Percentiles rank a stretch among this genome's conserved stretches.
These are phyloP conservation scores for Colletotrichum salicis DNA, from an alignment of 2,329 filamentous ascomycete species.

Conservation along the genomic window DNA sequence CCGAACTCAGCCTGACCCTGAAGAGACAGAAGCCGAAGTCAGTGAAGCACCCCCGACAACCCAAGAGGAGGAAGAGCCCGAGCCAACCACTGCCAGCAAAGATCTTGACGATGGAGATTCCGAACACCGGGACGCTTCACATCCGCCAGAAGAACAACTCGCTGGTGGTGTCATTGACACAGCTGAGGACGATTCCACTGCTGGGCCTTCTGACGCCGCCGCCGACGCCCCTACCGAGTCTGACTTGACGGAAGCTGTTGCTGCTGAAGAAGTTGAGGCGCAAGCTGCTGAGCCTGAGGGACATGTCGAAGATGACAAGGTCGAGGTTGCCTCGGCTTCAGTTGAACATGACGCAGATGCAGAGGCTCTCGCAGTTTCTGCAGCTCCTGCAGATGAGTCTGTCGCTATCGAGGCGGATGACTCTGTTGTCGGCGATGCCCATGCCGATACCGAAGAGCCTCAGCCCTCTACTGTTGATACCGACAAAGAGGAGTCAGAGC, in stretches of 20 bases:
- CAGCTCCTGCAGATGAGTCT: neutral
- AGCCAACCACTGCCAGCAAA: slow-evolving; percentile 29
- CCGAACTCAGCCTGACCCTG: slow-evolving; percentile 46
- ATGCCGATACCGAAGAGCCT: neutral
- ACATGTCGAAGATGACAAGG: neutral
- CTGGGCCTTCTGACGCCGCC: slow-evolving; percentile 19
- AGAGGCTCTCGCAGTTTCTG: neutral
- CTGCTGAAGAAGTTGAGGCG: neutral
- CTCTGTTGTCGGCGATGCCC: neutral
- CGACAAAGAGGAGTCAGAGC: neutral
- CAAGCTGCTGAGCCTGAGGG: neutral
- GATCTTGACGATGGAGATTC: slow-evolving; percentile 31
- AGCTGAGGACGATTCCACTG: slow-evolving; percentile 24
- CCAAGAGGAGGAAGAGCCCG: slow-evolving; percentile 22
- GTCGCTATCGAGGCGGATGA: neutral
- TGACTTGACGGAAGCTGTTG: neutral
- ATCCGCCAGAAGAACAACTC: slow-evolving; percentile 27
- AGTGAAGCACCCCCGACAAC: slow-evolving; percentile 22
- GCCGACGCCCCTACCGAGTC: slow-evolving; percentile 3
- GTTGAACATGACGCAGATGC: neutral
- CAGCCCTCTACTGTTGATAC: neutral
- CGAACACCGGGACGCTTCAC: slow-evolving; percentile 18
- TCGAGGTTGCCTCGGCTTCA: neutral
- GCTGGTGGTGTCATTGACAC: slow-evolving; percentile 26
- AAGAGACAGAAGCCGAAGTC: slow-evolving; percentile 26